Evolutionary conservation across 139 green algal species (phyloP).

Genomic region (Klebsormidium nitens): DNA sequence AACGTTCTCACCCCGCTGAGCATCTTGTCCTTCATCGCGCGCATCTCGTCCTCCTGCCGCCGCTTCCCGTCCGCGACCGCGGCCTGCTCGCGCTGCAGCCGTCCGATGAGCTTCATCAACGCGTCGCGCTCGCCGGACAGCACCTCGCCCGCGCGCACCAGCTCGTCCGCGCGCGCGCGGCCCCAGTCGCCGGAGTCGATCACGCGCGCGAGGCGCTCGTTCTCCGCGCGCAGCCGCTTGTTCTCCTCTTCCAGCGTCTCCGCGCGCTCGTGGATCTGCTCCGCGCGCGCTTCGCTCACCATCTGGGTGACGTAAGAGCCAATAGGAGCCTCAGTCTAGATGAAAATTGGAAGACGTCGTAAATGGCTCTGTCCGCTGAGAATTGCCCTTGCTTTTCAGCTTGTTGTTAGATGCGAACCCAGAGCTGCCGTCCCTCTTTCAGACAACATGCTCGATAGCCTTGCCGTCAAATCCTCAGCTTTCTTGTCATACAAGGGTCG

Average conservation of each 20-base stretch:
- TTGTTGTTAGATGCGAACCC: no score
- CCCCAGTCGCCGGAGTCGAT: constrained; percentile 90
- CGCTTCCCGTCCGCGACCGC: constrained; percentile 48
- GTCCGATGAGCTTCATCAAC: constrained; percentile 67
- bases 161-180: constrained; percentile 51
- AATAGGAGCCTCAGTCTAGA: no score
- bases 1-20: constrained; percentile 11
- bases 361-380: no score
- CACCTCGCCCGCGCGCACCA: constrained; percentile 56
- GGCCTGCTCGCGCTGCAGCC: constrained; percentile 63
- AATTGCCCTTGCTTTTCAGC: no score
- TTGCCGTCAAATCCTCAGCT: no score
- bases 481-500: no score
- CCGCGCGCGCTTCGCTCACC: neutral
- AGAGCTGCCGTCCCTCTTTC: no score
- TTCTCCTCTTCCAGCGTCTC: constrained; percentile 53
- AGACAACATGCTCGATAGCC: no score
- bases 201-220: constrained; percentile 74
- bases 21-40: constrained; percentile 63
- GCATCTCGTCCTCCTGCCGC: constrained; percentile 64
- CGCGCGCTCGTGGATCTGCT: constrained; percentile 4
- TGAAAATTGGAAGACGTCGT: no score
- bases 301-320: constrained; percentile 3
- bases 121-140: constrained; percentile 70
- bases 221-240: constrained; percentile 67